These are phyloP conservation scores for Rhizopus microsporus DNA, from an alignment of 371 early-diverging fungal species.

Conservation along the genomic window DNA sequence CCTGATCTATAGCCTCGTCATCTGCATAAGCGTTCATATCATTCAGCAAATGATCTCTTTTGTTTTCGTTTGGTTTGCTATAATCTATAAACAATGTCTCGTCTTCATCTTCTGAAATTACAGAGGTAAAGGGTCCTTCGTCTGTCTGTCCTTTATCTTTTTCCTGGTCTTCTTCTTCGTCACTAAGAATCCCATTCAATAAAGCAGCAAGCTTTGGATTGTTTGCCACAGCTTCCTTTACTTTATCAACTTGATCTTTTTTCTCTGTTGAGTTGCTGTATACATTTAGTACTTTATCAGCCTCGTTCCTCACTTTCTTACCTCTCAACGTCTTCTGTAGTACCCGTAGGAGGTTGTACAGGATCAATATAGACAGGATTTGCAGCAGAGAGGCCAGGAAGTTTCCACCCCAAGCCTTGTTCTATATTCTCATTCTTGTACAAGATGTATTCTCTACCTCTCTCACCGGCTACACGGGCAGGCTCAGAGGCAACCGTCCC, in stretches of 20 bases:
- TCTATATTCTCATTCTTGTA: constrained; percentile 76
- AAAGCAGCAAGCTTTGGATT: constrained; percentile 41
- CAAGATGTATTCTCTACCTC: constrained; percentile 78
- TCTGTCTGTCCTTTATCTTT: not conserved
- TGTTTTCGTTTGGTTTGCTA: not conserved
- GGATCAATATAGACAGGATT: constrained; percentile 29
- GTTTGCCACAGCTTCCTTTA: constrained; percentile 28
- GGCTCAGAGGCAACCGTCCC: constrained; percentile 9
- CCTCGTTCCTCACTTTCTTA: constrained; percentile 40
- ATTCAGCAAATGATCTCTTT: constrained; percentile 17
- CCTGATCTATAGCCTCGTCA: constrained; percentile 53
- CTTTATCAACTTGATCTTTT: constrained; percentile 24
- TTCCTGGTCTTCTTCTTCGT: constrained; percentile 19
- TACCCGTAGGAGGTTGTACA: not conserved
- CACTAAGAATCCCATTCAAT: constrained; percentile 19
- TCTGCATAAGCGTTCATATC: constrained; percentile 53
- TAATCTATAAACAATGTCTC: constrained; percentile 15
- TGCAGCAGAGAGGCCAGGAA: constrained; percentile 40
- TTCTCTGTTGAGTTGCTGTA: not conserved
- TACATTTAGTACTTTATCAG: constrained; percentile 5
- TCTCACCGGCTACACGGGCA: constrained; percentile 76
- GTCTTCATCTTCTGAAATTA: constrained; percentile 26
- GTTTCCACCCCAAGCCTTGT: constrained; percentile 71
- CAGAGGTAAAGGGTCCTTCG: not conserved
- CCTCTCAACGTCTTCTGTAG: constrained; percentile 10